Evolutionary conservation across 192 early-diverging fungal species (phyloP).

Genomic region (Podila minutissima): DNA sequence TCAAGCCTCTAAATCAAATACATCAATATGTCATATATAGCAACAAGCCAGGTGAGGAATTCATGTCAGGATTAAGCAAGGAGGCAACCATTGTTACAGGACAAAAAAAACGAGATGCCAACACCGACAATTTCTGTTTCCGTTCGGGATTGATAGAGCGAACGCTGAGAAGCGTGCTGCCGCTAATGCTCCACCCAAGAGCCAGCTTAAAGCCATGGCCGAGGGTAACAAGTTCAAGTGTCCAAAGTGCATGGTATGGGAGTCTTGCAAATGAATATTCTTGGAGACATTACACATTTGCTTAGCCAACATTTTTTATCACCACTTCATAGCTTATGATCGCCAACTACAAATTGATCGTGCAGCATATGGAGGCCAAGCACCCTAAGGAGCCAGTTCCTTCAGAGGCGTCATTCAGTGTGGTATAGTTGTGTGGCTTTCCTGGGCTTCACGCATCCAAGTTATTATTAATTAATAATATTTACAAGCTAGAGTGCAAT

Average conservation of each 20-base stretch:
- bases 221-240: conserved; percentile 52
- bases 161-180: conserved; percentile 52
- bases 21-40: conserved; percentile 2
- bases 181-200: conserved; percentile 49
- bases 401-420: conserved; percentile 34
- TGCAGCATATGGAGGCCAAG: conserved; percentile 51
- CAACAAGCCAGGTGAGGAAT: conserved; percentile 41
- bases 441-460: no score
- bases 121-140: background rate
- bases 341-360: conserved; percentile 52
- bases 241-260: conserved; percentile 44
- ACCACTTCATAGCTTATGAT: conserved; percentile 37
- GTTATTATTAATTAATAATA: background rate
- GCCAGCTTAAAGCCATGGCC: conserved; percentile 46
- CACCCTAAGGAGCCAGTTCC: conserved; percentile 46
- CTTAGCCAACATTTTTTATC: background rate
- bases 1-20: background rate
- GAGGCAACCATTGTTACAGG: background rate
- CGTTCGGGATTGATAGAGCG: conserved; percentile 18
- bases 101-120: background rate
- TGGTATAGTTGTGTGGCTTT: background rate
- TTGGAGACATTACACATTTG: background rate
- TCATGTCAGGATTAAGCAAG: no score
- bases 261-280: background rate
- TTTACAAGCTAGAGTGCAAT: background rate